Conservation (phyloP, 148 eudicot species). For the Rhododendron griersonianum region DNA sequence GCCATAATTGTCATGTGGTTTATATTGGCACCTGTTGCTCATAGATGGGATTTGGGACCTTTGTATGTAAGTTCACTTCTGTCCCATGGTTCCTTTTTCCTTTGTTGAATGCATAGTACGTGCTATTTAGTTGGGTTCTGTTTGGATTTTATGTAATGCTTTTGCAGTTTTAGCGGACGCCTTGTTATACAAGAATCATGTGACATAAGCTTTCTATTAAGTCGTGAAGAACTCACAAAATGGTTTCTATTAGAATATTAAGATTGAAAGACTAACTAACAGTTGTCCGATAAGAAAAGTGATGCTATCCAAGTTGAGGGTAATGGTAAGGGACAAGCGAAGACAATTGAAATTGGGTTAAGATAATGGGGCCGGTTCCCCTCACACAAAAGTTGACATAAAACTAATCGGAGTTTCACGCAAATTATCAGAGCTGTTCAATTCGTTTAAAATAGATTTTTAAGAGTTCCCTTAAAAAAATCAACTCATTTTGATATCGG, state of each 20-base stretch:
- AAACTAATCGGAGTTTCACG: too few relatives aligned
- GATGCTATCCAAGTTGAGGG: neutral
- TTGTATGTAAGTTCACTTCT: slow-evolving; percentile 61
- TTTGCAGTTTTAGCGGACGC: neutral
- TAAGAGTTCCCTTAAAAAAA: too few relatives aligned
- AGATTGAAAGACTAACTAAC: neutral
- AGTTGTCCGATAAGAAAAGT: neutral
- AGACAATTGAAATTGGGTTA: neutral
- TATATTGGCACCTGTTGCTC: slow-evolving; percentile 89
- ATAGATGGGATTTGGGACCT: slow-evolving; percentile 78
- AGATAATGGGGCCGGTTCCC: neutral
- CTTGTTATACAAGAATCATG: neutral
- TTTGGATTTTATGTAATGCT: neutral
- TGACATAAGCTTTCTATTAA: neutral
- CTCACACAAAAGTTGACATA: too few relatives aligned
- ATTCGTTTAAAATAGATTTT: too few relatives aligned
- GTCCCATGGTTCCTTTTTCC: slow-evolving; percentile 5
- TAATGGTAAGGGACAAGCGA: neutral
- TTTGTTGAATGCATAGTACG: neutral
- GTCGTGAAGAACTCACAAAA: neutral
- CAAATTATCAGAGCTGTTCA: too few relatives aligned
- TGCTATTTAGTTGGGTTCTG: neutral
- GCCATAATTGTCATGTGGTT: slow-evolving; percentile 64
- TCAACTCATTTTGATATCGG: too few relatives aligned
- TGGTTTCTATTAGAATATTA: neutral